Percentiles rank a stretch among this genome's conserved stretches.
phyloP scores from a whole-genome alignment of 164 flowering plant species.

The Nymphaea thermarum region DNA sequence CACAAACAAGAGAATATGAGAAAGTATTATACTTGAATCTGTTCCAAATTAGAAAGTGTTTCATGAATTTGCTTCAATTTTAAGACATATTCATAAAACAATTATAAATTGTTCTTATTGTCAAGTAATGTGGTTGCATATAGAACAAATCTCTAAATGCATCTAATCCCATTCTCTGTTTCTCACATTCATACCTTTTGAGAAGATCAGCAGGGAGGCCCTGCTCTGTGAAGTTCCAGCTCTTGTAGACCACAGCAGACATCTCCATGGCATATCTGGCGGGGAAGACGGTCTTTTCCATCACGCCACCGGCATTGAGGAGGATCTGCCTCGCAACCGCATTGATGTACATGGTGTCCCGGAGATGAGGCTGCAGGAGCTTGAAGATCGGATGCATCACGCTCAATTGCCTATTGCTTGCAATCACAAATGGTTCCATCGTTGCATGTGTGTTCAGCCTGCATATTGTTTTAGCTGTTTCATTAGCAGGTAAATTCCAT shows the following conservation, averaged over 20 bases:
- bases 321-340: conserved; percentile 41
- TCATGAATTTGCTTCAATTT: too few relatives aligned
- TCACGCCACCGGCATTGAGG: conserved; percentile 41
- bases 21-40: too few relatives aligned
- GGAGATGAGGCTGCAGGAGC: conserved; percentile 57
- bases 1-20: background rate
- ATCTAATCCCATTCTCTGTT: background rate
- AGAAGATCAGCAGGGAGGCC: conserved; percentile 59
- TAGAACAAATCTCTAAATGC: background rate
- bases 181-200: conserved; percentile 29
- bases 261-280: conserved; percentile 39
- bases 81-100: background rate
- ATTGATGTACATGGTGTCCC: conserved; percentile 64
- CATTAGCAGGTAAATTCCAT: too few relatives aligned
- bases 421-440: conserved; percentile 61
- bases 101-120: background rate
- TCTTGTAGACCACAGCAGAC: conserved; percentile 34
- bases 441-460: conserved; percentile 62
- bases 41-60: too few relatives aligned
- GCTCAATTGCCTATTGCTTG: conserved; percentile 60
- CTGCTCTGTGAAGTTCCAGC: conserved; percentile 32
- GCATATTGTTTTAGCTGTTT: conserved; percentile 1
- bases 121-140: background rate
- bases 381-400: conserved; percentile 56
- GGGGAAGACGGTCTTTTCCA: conserved; percentile 39